phyloP scores from a whole-genome alignment of 1,284 basidiomycete genomes.

The Butyriboletus appendiculatus region DNA sequence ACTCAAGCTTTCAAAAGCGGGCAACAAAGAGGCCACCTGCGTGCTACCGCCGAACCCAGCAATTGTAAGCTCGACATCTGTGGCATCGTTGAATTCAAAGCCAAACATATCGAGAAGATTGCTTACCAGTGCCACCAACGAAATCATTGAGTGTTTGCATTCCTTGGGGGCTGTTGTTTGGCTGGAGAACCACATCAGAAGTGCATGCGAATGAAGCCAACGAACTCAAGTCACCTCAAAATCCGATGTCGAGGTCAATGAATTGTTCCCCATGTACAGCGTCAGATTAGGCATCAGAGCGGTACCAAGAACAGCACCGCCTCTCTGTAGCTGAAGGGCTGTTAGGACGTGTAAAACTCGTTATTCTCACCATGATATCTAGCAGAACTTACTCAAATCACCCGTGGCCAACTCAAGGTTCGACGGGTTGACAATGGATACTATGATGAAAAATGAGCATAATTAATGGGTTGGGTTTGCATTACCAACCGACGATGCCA shows the following conservation, averaged over 20 bases:
- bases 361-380: not conserved
- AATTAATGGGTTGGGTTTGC: not conserved
- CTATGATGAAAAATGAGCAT: conserved; percentile 30
- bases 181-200: conserved; percentile 36
- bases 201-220: not conserved
- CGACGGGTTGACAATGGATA: conserved; percentile 73
- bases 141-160: conserved; percentile 70
- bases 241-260: conserved; percentile 45
- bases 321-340: conserved; percentile 60
- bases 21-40: conserved; percentile 54
- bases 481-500: conserved; percentile 51
- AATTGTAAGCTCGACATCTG: conserved; percentile 57
- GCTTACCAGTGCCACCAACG: conserved; percentile 55
- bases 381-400: conserved; percentile 51
- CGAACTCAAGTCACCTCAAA: conserved; percentile 43
- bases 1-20: conserved; percentile 64
- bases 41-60: conserved; percentile 66
- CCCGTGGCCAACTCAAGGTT: conserved; percentile 64
- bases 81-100: not conserved
- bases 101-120: conserved; percentile 5
- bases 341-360: not conserved
- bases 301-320: conserved; percentile 55
- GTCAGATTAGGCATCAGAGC: conserved; percentile 60
- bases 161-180: conserved; percentile 65
- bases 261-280: conserved; percentile 60